Base-by-base conservation (phyloP, 2,329 filamentous ascomycete genomes). In the Aspergillus alliaceus region DNA sequence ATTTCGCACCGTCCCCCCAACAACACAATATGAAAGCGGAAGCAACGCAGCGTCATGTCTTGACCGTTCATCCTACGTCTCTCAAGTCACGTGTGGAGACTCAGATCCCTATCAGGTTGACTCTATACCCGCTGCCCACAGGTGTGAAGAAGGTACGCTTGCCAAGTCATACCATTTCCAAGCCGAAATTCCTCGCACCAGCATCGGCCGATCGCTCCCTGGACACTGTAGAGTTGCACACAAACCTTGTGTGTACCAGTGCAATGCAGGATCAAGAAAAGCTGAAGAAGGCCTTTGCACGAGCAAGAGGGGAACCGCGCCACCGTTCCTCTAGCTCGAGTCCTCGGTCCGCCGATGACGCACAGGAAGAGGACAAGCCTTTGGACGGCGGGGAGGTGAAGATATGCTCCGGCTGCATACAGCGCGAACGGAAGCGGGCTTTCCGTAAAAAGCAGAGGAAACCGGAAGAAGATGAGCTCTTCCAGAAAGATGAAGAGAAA, bases 31-130 rank as follows among this genome's bases (percentile, higher is more conserved):
- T 66, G 27, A 66, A 69, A 27, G 65, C 69, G 48, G 72, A 76
- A 25, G 65, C 62, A 9, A 62, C 72, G 6, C 66, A 75, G 25
- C 72, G 72, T 34, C 77, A 79, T 22, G 65, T 74, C 51, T 72
- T 90, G 37, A 83, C 82, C 12, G 84, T 90, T 42, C 82, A 87
- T 60, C 85, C 86, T 5, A 90, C 86, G 3, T 88, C 88, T 5
- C 72, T 85, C 56, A 98, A 97, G 75, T 96, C 93, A 15, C 87
- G 95, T 22, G 95, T 98, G 18, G 95, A 99, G 78, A 98, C 95
- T 0, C 95, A 98, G 71, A 97, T 98, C 65, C 90, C 90, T 8
- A 91, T 97, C 64, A 88, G 88, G 67, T 82, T 98, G 74, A 89
- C 87, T 0, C 76, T 98, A 37, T 88, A 86, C 56, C 86, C 90